Base-by-base conservation (phyloP, 306 rosid species). In the Carpinus viminea region DNA sequence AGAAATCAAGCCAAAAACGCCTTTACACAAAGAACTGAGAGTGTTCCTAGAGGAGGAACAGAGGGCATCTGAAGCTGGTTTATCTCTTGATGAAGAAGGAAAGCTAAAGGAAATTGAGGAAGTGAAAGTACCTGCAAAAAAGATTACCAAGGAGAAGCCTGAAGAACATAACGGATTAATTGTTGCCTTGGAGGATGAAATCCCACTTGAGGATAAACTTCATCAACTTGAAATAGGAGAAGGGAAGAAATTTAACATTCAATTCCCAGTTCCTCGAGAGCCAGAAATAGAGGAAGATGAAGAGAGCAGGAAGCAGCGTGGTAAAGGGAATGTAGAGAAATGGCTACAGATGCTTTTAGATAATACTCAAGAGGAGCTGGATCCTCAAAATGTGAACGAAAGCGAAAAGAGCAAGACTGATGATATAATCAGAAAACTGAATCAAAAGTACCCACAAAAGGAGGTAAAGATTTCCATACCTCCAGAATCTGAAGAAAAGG, bases 311-410 rank as follows among this genome's bases (percentile, higher is more conserved):
- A 79, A 88, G 78, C 81, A 71, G 65, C 94, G 98, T 4, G 99
- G 99, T 53, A 93, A 89, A 87, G 99, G 97, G 71, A 96, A 93
- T 74, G 84, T 96, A 24, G 99, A 96, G 78, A 96, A 91, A 77
- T 96, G 99, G 99, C 98, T 96, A 66, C 91, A 93, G 78, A 83
- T 92, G 83, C 93, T 96, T 82, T 83, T 96, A 72, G 97, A 90
- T 57, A 83, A 84, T 74, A 78, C 80, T 74, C 89, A 83, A 68
- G 91, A 76, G 76, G 84, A 62, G 53, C 54, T 55, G 43, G 82
- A 77, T 36, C 75, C 82, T 66, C 81, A 76, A 75, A 87, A 84
- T 68, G 77, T 78, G 54, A 79, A 78, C 20, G 86, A 81, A 80
- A 78, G 68, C 70, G 88, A 21, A 79, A 73, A 73, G n/a, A 34